Evolutionary conservation across 2,329 filamentous ascomycete species (phyloP), one percentile per base, ranked within the genome.

Genomic region (Aspergillus intermedius): DNA sequence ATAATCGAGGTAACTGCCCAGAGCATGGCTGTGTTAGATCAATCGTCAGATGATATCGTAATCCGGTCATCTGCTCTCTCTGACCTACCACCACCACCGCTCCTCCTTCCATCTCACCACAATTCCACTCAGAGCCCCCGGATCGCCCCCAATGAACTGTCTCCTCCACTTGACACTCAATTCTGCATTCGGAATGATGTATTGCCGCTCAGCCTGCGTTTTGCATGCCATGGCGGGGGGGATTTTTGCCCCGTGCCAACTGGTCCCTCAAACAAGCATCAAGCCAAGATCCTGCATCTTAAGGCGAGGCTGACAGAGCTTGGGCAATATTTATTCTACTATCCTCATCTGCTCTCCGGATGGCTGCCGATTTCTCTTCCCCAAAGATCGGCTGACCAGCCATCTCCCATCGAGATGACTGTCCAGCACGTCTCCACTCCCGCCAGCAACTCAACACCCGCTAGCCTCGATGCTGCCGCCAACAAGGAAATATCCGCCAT

Each of bases 401-500:
- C 34, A 17, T 35, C 34, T 35, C 13, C 34, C 34, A 9, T 17
- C 34, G 15, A 35, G 13, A 35, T 35, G 34, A 35, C 34, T 17
- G 34, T 35, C 5, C 34, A 35, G 34, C 34, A 35, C 34, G 34
- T 35, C 15, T 17, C 13, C 15, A n/a, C 15, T n/a, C 34, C 15
- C 13, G 34, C 34, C 15, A 35, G 34, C 34, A 35, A 17, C 8
- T 35, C 34, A 35, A 5, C 34, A n/a, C 34, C 34, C 34, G 7
- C 13, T 17, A 17, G 34, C 34, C 34, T 35, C 15, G 34, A 35
- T 35, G 34, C 34, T 35, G 34, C 34, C 17, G 42, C 25, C 22
- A 55, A 54, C 30, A 40, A 47, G 25, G 53, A 55, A 25, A 54
- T 55, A 17, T 44, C 41, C 13, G 45, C 47, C 4, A 52, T 54